A percentile compares a stretch with the other conserved stretches of the same genome.
Evolutionary conservation across 805 yeast genomes (phyloP).

Genomic region (Lipomyces starkeyi): DNA sequence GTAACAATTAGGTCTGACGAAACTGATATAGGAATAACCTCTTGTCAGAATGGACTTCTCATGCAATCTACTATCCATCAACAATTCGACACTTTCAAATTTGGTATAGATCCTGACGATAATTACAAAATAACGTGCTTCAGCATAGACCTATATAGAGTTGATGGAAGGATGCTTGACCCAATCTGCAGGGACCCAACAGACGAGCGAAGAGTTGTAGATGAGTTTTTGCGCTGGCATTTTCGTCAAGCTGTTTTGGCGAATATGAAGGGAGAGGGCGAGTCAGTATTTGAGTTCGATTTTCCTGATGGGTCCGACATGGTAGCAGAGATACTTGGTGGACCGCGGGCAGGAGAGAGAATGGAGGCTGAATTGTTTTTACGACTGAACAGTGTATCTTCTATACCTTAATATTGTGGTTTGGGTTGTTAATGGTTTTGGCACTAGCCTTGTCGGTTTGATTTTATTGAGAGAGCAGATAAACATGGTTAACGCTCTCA

Average conservation of each 20-base stretch:
- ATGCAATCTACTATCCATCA: constrained; percentile 5
- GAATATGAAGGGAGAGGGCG: constrained; percentile 3
- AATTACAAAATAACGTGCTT: constrained; percentile 2
- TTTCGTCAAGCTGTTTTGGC: constrained; percentile 6
- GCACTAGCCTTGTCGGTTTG: neutral
- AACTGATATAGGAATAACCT: constrained; percentile 1
- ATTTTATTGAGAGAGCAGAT: neutral
- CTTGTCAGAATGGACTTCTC: constrained; percentile 5
- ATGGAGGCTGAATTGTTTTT: constrained; percentile 5
- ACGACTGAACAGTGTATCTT: neutral
- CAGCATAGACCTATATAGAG: constrained; percentile 4
- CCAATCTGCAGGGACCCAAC: neutral
- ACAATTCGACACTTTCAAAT: neutral
- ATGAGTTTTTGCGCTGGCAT: constrained; percentile 5
- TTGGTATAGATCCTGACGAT: constrained; percentile 2
- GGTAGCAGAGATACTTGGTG: constrained; percentile 5
- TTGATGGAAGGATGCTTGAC: constrained; percentile 6
- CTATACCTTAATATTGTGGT: neutral
- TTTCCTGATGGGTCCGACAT: constrained; percentile 4
- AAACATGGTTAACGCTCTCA: too few relatives aligned
- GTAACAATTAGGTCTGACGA: neutral
- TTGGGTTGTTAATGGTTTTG: neutral
- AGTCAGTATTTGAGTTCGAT: constrained; percentile 7
- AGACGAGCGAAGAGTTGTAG: constrained; percentile 5
- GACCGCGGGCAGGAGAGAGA: constrained; percentile 7